A percentile compares a stretch with the other conserved stretches of the same genome.
Conservation (phyloP, 2,329 filamentous ascomycete genomes). For the Penicillium freii region DNA sequence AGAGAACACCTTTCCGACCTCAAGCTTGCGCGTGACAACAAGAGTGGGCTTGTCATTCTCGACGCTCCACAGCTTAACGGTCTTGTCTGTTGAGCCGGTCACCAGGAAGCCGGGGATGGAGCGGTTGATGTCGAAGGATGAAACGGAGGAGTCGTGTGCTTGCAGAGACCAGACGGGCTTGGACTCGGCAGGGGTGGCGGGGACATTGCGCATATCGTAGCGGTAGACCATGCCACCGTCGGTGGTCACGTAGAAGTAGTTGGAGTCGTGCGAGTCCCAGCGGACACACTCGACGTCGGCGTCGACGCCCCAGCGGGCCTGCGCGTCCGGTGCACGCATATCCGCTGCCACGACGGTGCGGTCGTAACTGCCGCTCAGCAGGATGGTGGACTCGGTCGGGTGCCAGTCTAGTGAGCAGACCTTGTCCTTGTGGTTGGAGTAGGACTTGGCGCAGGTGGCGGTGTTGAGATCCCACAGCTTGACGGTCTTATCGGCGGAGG, state of each 20-base stretch:
- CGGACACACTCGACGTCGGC: constrained; percentile 89
- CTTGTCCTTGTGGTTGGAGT: constrained; percentile 94
- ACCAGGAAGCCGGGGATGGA: constrained; percentile 88
- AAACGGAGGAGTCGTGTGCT: constrained; percentile 89
- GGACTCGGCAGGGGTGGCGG: constrained; percentile 67
- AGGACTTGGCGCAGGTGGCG: constrained; percentile 89
- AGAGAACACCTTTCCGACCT: constrained; percentile 92
- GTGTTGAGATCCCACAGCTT: constrained; percentile 98
- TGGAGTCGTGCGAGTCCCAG: constrained; percentile 90
- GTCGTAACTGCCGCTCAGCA: constrained; percentile 93
- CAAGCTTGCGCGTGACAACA: constrained; percentile 87
- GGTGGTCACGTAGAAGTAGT: constrained; percentile 94
- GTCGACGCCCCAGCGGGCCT: constrained; percentile 87
- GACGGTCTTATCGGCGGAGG: constrained; percentile 92
- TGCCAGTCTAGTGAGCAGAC: constrained; percentile 97
- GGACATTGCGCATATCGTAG: constrained; percentile 78
- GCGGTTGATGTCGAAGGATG: constrained; percentile 88
- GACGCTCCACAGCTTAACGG: constrained; percentile 96
- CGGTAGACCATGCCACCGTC: constrained; percentile 90
- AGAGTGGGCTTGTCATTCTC: constrained; percentile 76
- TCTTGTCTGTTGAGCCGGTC: constrained; percentile 90
- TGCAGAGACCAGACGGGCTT: constrained; percentile 94
- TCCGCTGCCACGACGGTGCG: constrained; percentile 91
- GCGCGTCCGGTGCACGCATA: constrained; percentile 86
- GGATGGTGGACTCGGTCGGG: constrained; percentile 76